Evolutionary conservation across 805 yeast species (phyloP).

Genomic region (Maudiozyma bulderi): DNA sequence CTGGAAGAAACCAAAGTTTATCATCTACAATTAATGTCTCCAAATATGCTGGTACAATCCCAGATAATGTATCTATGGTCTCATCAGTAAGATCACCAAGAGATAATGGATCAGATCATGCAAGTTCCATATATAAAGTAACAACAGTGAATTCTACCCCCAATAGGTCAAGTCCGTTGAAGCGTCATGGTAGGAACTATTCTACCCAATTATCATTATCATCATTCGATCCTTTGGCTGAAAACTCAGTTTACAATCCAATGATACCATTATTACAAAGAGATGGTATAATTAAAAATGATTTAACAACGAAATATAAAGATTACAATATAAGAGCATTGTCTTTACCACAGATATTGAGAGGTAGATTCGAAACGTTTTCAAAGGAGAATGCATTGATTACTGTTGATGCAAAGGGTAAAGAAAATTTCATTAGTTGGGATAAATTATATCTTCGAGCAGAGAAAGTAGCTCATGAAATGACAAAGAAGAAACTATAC

Average conservation of each 20-base stretch:
- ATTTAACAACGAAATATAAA: neutral
- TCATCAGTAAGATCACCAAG: conserved; percentile 2
- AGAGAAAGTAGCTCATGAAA: conserved; percentile 66
- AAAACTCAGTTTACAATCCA: conserved; percentile 17
- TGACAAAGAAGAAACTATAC: conserved; percentile 33
- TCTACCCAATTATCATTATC: conserved; percentile 26
- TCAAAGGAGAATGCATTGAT: conserved; percentile 63
- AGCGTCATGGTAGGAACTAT: conserved; percentile 9
- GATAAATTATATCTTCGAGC: conserved; percentile 75
- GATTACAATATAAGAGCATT: conserved; percentile 11
- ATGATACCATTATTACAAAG: conserved; percentile 36
- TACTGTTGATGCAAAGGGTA: conserved; percentile 68
- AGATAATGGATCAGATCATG: neutral
- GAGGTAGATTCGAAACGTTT: conserved; percentile 60
- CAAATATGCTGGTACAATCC: neutral
- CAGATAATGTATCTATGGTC: conserved; percentile 4
- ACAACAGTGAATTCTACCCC: conserved; percentile 26
- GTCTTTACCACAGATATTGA: conserved; percentile 59
- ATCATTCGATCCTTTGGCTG: conserved; percentile 18
- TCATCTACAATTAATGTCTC: conserved; percentile 4
- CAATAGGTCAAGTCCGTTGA: conserved; percentile 8
- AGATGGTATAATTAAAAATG: conserved; percentile 4
- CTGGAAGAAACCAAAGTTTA: conserved; percentile 14
- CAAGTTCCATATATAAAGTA: conserved; percentile 13
- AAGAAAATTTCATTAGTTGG: conserved; percentile 79